These are phyloP conservation scores for Stenocarpella maydis DNA, from an alignment of 2,329 filamentous ascomycete genomes.

Conservation along the genomic window DNA sequence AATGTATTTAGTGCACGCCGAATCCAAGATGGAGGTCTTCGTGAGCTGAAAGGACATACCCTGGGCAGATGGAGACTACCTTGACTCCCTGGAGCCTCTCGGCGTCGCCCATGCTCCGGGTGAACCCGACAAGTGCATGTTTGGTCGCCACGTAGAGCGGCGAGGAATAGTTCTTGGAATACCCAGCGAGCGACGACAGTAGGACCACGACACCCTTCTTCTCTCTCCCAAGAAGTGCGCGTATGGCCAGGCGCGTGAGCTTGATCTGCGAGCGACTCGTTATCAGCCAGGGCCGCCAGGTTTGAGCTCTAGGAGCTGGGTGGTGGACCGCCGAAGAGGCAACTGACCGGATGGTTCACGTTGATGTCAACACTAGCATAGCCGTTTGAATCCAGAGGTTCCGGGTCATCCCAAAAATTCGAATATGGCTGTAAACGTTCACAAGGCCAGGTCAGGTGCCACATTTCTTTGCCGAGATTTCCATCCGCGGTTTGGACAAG, in stretches of 20 bases:
- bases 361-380: conserved; percentile 11
- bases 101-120: conserved; percentile 43
- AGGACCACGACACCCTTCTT: conserved; percentile 36
- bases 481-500: background rate
- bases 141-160: conserved; percentile 48
- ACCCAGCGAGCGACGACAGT: conserved; percentile 45
- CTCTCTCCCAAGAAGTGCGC: conserved; percentile 14
- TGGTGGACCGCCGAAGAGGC: background rate
- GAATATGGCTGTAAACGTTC: background rate
- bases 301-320: background rate
- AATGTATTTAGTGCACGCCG: background rate
- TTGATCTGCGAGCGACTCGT: background rate
- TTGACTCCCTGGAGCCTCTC: conserved; percentile 15
- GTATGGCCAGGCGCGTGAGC: conserved; percentile 21
- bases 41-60: background rate
- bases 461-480: background rate
- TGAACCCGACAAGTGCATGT: conserved; percentile 49
- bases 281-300: background rate
- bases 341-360: conserved; percentile 21
- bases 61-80: background rate
- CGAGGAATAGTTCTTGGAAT: conserved; percentile 41
- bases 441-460: background rate
- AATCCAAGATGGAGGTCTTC: background rate
- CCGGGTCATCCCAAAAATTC: conserved; percentile 13
- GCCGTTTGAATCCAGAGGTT: background rate